phyloP scores from a whole-genome alignment of 2,329 filamentous ascomycete genomes.

The Juglanconis oblonga region DNA sequence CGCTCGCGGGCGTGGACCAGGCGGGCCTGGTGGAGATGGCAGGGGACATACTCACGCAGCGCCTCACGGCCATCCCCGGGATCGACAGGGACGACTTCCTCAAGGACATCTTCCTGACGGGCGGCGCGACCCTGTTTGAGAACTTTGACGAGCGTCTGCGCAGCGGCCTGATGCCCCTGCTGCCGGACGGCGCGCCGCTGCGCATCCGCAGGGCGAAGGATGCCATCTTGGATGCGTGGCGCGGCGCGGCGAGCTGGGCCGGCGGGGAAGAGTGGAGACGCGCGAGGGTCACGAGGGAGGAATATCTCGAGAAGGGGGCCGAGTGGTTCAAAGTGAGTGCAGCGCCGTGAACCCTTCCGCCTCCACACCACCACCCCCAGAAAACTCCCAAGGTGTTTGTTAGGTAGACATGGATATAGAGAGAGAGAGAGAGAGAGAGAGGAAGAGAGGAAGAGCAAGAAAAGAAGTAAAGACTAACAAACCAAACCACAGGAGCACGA shows the following conservation, averaged over 20 bases:
- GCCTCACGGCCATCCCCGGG: conserved; percentile 56
- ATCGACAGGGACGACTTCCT: conserved; percentile 65
- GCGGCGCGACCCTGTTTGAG: conserved; percentile 84
- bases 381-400: too few relatives aligned
- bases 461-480: not conserved
- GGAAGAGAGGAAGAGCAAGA: too few relatives aligned
- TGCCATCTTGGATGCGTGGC: conserved; percentile 86
- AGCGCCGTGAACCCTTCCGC: not conserved
- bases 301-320: conserved; percentile 87
- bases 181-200: conserved; percentile 69
- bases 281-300: conserved; percentile 71
- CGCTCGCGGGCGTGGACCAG: conserved; percentile 89
- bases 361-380: too few relatives aligned
- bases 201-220: conserved; percentile 71
- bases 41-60: conserved; percentile 82
- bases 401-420: too few relatives aligned
- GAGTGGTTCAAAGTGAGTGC: conserved; percentile 85
- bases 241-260: conserved; percentile 85
- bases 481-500: conserved; percentile 50
- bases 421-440: too few relatives aligned
- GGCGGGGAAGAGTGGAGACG: conserved; percentile 56
- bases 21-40: conserved; percentile 91
- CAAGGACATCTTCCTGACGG: conserved; percentile 87
- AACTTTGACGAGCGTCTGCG: conserved; percentile 82
- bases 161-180: conserved; percentile 66